Percentiles rank a stretch among this genome's conserved stretches.
These are phyloP conservation scores for Saccharomycopsis amapae DNA, from an alignment of 805 yeast species.

Conservation along the genomic window DNA sequence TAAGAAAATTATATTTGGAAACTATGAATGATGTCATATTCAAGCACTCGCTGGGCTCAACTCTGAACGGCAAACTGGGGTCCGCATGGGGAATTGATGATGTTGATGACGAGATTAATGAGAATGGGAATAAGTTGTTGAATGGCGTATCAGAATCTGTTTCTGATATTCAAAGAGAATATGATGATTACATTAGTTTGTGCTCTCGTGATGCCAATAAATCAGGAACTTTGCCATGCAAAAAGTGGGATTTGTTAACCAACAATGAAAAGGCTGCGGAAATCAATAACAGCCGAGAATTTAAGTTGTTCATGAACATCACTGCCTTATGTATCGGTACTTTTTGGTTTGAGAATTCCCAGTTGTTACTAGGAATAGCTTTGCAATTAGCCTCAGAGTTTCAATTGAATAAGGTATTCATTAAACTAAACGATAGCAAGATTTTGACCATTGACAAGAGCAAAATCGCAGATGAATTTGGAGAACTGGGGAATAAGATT, in stretches of 20 bases:
- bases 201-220: constrained; percentile 17
- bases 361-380: constrained; percentile 60
- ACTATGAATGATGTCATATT: constrained; percentile 4
- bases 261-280: constrained; percentile 27
- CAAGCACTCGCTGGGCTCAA: not conserved
- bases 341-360: constrained; percentile 60
- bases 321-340: constrained; percentile 58
- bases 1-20: constrained; percentile 15
- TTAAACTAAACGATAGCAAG: constrained; percentile 24
- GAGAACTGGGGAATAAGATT: constrained; percentile 5
- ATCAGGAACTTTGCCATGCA: constrained; percentile 29
- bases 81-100: not conserved
- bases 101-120: constrained; percentile 2
- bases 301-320: constrained; percentile 37
- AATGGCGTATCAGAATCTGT: too few species aligned
- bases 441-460: constrained; percentile 18
- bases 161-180: constrained; percentile 6
- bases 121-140: too few species aligned
- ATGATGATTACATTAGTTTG: constrained; percentile 12
- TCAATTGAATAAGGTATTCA: constrained; percentile 28
- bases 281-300: constrained; percentile 12
- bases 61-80: not conserved
- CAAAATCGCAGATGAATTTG: not conserved
- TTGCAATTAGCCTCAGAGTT: constrained; percentile 55
- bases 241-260: constrained; percentile 31